Conservation (phyloP, 768 basidiomycete species). For the Amanita molliuscula region DNA sequence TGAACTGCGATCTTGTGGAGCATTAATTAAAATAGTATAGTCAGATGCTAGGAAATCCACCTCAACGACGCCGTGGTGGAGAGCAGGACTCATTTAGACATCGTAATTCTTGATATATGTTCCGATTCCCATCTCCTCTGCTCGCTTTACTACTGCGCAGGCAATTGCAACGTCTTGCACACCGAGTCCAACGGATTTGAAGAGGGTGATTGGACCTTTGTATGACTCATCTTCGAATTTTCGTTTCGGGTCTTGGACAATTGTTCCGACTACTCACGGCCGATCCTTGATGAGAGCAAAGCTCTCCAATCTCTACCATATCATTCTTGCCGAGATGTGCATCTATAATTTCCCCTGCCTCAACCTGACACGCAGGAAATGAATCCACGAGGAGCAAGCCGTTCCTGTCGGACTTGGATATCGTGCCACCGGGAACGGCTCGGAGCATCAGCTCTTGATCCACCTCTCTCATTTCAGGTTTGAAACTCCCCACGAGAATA, state of each 20-base stretch:
- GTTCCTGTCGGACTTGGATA: background rate
- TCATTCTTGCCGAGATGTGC: slow-evolving; percentile 28
- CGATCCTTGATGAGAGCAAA: slow-evolving; percentile 19
- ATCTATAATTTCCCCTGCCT: slow-evolving; percentile 77
- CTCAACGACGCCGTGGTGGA: no score
- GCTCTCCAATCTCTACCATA: slow-evolving; percentile 62
- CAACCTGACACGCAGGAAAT: slow-evolving; percentile 50
- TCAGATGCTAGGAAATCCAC: no score
- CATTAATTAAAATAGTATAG: no score
- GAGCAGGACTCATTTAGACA: background rate
- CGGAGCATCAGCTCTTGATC: slow-evolving; percentile 45
- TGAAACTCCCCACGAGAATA: slow-evolving; percentile 77
- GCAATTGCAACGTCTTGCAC: slow-evolving; percentile 86
- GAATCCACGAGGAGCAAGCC: slow-evolving; percentile 65
- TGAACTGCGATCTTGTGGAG: no score
- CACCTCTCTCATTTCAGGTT: slow-evolving; percentile 71
- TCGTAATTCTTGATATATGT: slow-evolving; percentile 38
- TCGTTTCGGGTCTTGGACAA: background rate
- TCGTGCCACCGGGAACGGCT: slow-evolving; percentile 18
- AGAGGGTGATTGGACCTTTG: slow-evolving; percentile 56
- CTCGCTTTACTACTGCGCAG: slow-evolving; percentile 51
- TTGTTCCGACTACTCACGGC: background rate
- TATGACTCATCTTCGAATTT: background rate
- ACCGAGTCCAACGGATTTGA: slow-evolving; percentile 84
- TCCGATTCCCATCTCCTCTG: slow-evolving; percentile 43